Evolutionary conservation across 176 grass and related monocot species (phyloP).

Genomic region (Eragrostis nindensis): DNA sequence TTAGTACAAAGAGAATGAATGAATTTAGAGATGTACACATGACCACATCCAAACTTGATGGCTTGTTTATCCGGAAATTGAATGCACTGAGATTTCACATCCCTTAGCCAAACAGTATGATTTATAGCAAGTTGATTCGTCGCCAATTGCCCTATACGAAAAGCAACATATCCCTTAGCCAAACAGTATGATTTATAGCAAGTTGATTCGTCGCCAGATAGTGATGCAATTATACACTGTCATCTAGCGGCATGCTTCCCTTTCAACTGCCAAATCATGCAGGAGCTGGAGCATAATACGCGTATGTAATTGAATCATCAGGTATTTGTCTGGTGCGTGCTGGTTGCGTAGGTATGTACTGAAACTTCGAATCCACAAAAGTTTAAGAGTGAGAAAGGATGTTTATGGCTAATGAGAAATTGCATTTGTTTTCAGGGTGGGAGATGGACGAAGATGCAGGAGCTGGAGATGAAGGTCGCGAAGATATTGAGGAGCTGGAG

Average conservation of each 20-base stretch:
- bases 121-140: conserved; percentile 8
- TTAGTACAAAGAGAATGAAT: no score
- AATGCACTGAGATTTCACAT: background rate
- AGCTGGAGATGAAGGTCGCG: no score
- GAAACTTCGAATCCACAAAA: no score
- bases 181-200: background rate
- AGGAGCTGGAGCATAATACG: background rate
- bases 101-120: background rate
- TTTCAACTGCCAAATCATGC: background rate
- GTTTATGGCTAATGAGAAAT: no score
- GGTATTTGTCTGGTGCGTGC: background rate
- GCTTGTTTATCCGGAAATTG: background rate
- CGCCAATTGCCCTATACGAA: background rate
- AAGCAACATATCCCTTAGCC: background rate
- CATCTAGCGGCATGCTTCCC: background rate
- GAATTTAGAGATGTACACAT: background rate
- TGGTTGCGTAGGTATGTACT: background rate
- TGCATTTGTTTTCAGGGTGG: no score
- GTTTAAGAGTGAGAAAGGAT: no score
- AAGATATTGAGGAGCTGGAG: no score
- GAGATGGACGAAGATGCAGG: no score
- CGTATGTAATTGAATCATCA: background rate
- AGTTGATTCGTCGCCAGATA: conserved; percentile 10
- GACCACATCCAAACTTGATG: no score
- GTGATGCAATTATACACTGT: background rate